Base-by-base conservation (phyloP, 2,329 filamentous ascomycete genomes). In the Drechmeria coniospora region DNA sequence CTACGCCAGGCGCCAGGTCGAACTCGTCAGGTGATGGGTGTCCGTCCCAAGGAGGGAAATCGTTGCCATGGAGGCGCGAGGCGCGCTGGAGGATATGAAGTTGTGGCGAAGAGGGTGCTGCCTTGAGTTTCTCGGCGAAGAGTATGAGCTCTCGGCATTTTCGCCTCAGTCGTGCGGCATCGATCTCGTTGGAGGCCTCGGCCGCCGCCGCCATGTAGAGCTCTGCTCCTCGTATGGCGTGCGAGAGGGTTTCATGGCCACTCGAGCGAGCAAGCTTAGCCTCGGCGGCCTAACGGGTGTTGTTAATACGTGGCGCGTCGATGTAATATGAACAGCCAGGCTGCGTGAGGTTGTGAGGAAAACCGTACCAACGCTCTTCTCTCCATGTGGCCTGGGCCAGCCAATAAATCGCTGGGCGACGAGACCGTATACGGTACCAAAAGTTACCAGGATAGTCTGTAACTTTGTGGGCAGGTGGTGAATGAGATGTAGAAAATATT, bases 41-140 rank as follows among this genome's bases (percentile, higher is more conserved):
- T 2, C 52, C 53, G n/a, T 67, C 67, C 90, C 90, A 98, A 0
- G 80, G 83, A 8, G 79, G 83, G 39, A 93, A 95, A 13, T 78
- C 64, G 43, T 74, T 79, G 1, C 79, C 82, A 46, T 93, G 82
- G 13, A 98, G 63, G 30, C 73, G 77, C 4, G 86, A 90, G 4
- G 77, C 74, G 44, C 76, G 74, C 2, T 80, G 59, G 7, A 95
- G 53, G 27, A 94, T 74, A 7, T 33, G 31, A 7, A 21, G 16
- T 17, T 21, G 14, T 16, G 26, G n/a, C 15, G 24, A 5, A 11
- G 8, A 12, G 6, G 19, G 10, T 14, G 23, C 13, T 21, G 34
- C 31, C 42, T 94, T 94, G 43, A 94, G 77, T 28, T 58, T 61
- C 51, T 93, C 84, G 3, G 82, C 86, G 33, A 65, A 59, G 4